phyloP scores from a whole-genome alignment of 2,329 filamentous ascomycete genomes.

The Tolypocladium pustulatum region DNA sequence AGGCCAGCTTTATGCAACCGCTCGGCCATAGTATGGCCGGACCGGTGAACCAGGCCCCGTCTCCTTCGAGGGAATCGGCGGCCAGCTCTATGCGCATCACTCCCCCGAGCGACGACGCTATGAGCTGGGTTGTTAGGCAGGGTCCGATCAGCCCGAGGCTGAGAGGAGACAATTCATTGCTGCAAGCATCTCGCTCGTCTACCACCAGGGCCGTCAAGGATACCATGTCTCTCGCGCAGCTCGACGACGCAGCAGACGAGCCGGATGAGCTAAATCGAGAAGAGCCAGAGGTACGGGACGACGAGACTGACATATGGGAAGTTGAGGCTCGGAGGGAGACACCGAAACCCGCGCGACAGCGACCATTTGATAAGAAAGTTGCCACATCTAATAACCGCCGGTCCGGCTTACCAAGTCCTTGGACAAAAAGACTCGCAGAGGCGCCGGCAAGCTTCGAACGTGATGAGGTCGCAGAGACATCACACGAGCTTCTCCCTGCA shows the following conservation, averaged over 20 bases:
- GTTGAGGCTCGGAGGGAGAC: constrained; percentile 41
- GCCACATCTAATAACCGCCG: constrained; percentile 11
- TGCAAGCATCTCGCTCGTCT: constrained; percentile 13
- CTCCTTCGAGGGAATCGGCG: constrained; percentile 14
- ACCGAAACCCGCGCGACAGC: constrained; percentile 20
- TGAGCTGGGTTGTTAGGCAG: constrained; percentile 32
- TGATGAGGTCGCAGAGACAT: constrained; percentile 3
- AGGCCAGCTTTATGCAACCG: constrained; percentile 21
- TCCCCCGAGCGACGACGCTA: constrained; percentile 23
- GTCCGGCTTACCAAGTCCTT: constrained; percentile 25
- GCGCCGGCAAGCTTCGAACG: neutral
- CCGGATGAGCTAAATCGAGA: constrained; percentile 4
- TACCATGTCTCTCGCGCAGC: constrained; percentile 3
- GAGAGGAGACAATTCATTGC: constrained; percentile 23
- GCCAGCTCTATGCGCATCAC: constrained; percentile 22
- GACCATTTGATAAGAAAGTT: constrained; percentile 16
- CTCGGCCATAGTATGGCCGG: constrained; percentile 15
- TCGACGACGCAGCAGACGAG: constrained; percentile 9
- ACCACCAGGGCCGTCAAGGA: neutral
- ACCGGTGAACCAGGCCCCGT: constrained; percentile 1
- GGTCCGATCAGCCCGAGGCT: constrained; percentile 25
- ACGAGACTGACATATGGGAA: constrained; percentile 47
- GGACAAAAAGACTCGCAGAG: constrained; percentile 19
- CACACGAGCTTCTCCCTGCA: constrained; percentile 6
- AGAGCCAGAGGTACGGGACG: constrained; percentile 14